These are phyloP conservation scores for Fusarium floridanum DNA, from an alignment of 2,329 filamentous ascomycete species.

Conservation along the genomic window DNA sequence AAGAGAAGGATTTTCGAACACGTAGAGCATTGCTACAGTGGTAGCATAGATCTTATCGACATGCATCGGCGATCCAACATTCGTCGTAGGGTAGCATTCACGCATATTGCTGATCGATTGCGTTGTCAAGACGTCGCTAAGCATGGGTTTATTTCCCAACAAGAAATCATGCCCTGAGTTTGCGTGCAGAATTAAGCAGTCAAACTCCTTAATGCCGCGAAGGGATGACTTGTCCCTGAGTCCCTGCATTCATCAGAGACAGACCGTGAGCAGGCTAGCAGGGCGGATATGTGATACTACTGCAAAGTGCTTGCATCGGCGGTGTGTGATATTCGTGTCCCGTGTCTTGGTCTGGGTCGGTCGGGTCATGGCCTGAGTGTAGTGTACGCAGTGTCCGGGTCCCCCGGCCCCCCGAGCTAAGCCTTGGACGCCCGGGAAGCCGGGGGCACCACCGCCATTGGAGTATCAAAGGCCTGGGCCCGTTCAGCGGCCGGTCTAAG, in stretches of 20 bases:
- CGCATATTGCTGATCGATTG: slow-evolving; percentile 31
- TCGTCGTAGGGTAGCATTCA: slow-evolving; percentile 29
- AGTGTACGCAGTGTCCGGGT: slow-evolving; percentile 5
- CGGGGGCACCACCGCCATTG: slow-evolving; percentile 13
- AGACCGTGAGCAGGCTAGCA: neutral
- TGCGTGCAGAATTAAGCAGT: neutral
- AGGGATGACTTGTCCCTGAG: neutral
- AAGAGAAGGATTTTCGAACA: neutral
- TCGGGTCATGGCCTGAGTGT: slow-evolving; percentile 10
- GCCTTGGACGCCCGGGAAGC: slow-evolving; percentile 4
- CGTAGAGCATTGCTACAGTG: neutral
- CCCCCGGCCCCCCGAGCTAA: slow-evolving; percentile 23
- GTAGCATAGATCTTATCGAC: slow-evolving; percentile 18
- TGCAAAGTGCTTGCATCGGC: slow-evolving; percentile 12
- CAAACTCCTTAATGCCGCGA: neutral
- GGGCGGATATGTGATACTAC: slow-evolving; percentile 5
- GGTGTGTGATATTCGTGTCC: slow-evolving; percentile 9
- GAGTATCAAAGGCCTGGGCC: slow-evolving; percentile 2
- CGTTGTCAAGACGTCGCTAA: neutral
- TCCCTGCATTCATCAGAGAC: neutral
- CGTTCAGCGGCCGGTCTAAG: slow-evolving; percentile 12
- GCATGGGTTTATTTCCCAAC: neutral
- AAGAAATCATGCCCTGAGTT: neutral
- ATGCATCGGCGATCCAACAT: slow-evolving; percentile 16
- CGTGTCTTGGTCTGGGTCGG: neutral